Evolutionary conservation across 2,329 filamentous ascomycete species (phyloP).

Genomic region (Aspergillus terreus): DNA sequence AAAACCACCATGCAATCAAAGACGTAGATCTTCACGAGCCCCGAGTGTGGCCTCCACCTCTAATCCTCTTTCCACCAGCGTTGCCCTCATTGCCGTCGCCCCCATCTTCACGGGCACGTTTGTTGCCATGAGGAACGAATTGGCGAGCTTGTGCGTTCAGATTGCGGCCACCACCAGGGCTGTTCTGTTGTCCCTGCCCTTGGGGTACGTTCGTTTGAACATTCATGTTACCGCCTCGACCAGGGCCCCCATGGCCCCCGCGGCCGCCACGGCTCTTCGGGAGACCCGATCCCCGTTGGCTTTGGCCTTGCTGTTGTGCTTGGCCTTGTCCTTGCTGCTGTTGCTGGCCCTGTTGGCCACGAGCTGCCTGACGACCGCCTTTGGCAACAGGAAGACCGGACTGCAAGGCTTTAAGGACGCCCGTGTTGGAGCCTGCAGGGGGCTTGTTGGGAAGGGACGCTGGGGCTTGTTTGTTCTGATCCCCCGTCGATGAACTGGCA

Average conservation of each 20-base stretch:
- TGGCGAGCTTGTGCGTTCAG: slow-evolving; percentile 50
- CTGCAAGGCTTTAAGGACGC: slow-evolving; percentile 41
- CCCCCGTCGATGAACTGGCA: slow-evolving; percentile 26
- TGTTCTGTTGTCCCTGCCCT: slow-evolving; percentile 22
- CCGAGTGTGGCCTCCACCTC: slow-evolving; percentile 39
- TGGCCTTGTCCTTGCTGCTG: slow-evolving; percentile 24
- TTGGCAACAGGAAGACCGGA: slow-evolving; percentile 44
- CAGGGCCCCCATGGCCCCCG: slow-evolving; percentile 21
- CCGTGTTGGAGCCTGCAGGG: slow-evolving; percentile 35
- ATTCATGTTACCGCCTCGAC: slow-evolving; percentile 39
- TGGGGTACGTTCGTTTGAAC: slow-evolving; percentile 35
- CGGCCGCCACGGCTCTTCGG: slow-evolving; percentile 46
- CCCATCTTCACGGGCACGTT: slow-evolving; percentile 53
- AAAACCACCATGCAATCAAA: slow-evolving; percentile 2
- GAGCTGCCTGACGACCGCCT: slow-evolving; percentile 39
- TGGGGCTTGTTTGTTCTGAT: slow-evolving; percentile 21
- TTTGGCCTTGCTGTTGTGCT: slow-evolving; percentile 21
- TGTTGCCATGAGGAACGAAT: slow-evolving; percentile 56
- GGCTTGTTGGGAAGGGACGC: slow-evolving; percentile 31
- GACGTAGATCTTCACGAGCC: slow-evolving; percentile 17
- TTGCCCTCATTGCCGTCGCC: slow-evolving; percentile 34
- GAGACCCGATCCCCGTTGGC: slow-evolving; percentile 35
- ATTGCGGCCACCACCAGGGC: slow-evolving; percentile 29
- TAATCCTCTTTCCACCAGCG: slow-evolving; percentile 45
- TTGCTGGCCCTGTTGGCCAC: slow-evolving; percentile 30